Conservation (phyloP, 257 asterid genomes). For the Solanum paucissectum region DNA sequence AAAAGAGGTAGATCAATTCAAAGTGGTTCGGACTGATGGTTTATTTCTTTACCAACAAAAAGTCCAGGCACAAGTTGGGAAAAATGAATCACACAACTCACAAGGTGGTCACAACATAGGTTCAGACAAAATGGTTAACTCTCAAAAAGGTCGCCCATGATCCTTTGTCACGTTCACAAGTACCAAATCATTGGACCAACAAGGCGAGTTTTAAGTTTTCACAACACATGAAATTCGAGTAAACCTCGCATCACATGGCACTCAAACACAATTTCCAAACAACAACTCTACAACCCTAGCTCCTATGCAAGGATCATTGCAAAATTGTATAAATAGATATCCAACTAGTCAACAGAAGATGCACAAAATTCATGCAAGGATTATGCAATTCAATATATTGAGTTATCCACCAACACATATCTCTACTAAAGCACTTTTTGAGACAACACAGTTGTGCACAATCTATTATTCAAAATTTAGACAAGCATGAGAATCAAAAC, state of each 20-base stretch:
- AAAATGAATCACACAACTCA: background rate
- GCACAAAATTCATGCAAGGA: background rate
- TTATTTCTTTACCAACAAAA: background rate
- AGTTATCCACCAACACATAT: background rate
- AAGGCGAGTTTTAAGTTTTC: background rate
- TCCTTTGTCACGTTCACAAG: background rate
- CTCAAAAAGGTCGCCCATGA: background rate
- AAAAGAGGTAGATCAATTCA: background rate
- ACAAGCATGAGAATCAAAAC: background rate
- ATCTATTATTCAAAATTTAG: too few relatives aligned
- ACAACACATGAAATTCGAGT: background rate
- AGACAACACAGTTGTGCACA: background rate
- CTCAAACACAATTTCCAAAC: background rate
- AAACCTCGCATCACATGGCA: background rate
- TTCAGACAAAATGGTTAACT: background rate
- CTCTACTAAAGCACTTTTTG: background rate
- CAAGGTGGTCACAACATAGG: background rate
- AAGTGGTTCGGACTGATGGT: background rate
- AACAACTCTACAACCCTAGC: background rate
- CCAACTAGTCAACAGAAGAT: background rate
- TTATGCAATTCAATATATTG: too few relatives aligned
- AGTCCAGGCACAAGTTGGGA: background rate
- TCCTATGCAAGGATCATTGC: background rate
- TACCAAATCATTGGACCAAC: background rate
- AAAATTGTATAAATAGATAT: too few relatives aligned